phyloP scores from a whole-genome alignment of 768 basidiomycete genomes.

The Daedalea quercina region DNA sequence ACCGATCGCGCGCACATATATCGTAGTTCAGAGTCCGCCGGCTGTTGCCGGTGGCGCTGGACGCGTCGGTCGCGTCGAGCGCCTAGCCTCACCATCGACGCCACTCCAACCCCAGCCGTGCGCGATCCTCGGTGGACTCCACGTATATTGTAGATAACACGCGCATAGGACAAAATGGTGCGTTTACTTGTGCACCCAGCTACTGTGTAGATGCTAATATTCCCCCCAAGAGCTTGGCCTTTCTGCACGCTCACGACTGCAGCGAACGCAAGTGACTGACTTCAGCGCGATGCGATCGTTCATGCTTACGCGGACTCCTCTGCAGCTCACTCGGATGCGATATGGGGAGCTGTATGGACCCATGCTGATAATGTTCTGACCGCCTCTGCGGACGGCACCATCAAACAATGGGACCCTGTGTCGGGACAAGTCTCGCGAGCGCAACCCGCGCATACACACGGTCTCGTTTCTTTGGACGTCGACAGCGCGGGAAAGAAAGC shows the following conservation, averaged over 20 bases:
- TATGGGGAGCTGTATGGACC: slow-evolving; percentile 78
- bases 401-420: slow-evolving; percentile 65
- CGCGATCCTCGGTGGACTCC: too few relatives aligned
- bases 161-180: too few relatives aligned
- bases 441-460: slow-evolving; percentile 74
- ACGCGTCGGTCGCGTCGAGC: not conserved
- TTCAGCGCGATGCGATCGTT: too few relatives aligned
- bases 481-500: slow-evolving; percentile 58
- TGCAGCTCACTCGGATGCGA: slow-evolving; percentile 70
- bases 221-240: slow-evolving; percentile 54
- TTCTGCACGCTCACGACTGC: slow-evolving; percentile 65
- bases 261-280: slow-evolving; percentile 55
- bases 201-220: too few relatives aligned
- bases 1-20: slow-evolving; percentile 22
- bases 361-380: slow-evolving; percentile 54
- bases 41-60: slow-evolving; percentile 29
- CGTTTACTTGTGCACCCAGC: too few relatives aligned
- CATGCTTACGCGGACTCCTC: slow-evolving; percentile 1
- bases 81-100: not conserved
- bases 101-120: not conserved
- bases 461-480: slow-evolving; percentile 74
- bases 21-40: slow-evolving; percentile 48
- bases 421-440: slow-evolving; percentile 56
- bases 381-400: slow-evolving; percentile 70
- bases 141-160: too few relatives aligned